Evolutionary conservation across 192 early-diverging fungal species (phyloP).

Genomic region (Gigaspora rosea): DNA sequence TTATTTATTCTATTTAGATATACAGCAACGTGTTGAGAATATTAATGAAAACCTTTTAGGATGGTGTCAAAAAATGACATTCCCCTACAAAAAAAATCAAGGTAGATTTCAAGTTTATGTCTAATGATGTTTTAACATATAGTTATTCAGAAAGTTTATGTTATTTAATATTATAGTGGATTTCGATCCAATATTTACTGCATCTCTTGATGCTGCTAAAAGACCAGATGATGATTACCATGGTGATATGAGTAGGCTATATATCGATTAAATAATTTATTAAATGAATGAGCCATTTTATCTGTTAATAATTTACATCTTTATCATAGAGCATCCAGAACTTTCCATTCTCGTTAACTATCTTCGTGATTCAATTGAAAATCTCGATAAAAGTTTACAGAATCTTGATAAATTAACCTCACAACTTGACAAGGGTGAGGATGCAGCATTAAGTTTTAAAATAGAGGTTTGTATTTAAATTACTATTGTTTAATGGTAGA

Average conservation of each 20-base stretch:
- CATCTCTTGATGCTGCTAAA: constrained; percentile 15
- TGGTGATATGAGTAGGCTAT: constrained; percentile 7
- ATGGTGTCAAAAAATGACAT: constrained; percentile 27
- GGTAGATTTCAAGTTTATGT: neutral
- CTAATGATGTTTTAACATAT: neutral
- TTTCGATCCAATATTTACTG: constrained; percentile 27
- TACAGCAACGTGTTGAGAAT: neutral
- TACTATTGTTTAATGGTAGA: neutral
- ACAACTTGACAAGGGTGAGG: constrained; percentile 10
- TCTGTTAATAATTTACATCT: neutral
- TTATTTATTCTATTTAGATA: neutral
- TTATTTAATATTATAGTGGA: neutral
- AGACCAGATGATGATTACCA: constrained; percentile 8
- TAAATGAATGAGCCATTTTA: neutral
- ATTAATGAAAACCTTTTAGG: constrained; percentile 24
- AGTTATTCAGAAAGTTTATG: neutral
- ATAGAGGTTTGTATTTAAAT: neutral
- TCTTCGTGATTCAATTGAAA: constrained; percentile 3
- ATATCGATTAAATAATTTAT: neutral
- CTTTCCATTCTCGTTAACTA: constrained; percentile 26
- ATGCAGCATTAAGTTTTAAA: neutral
- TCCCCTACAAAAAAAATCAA: neutral
- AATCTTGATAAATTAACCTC: neutral
- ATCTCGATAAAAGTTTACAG: neutral
- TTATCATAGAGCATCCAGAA: constrained; percentile 22